Evolutionary conservation across 2,329 filamentous ascomycete genomes (phyloP), one percentile per base, ranked within the genome.

Genomic region (Nigrospora sphaerica): DNA sequence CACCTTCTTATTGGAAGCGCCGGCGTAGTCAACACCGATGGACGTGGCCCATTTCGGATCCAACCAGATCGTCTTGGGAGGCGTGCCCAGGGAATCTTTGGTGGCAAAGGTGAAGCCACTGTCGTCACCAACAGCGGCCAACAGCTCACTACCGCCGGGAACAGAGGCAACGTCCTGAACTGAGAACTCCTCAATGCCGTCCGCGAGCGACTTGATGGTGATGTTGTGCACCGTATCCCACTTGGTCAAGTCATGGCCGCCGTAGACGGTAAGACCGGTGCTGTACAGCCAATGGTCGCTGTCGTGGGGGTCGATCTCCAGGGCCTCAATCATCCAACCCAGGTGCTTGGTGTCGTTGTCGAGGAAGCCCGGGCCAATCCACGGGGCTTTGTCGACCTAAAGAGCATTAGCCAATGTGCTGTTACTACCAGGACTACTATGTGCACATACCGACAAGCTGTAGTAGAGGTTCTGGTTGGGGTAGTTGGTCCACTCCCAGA

Each of bases 251-350:
- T 80, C 74, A 44, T 72, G 71, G 2, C 77, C 73, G 11, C 75
- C 75, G 34, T 71, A 77, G 39, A 78, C 61, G 0, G 74, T 78
- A n/a, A 72, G 59, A 3, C 78, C 78, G 0, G 78, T 82, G n/a
- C 74, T 76, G 47, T 81, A 82, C 0, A 81, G 62, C 75, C 76
- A 81, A 57, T 80, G 77, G 54, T 80, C 69, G 46, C 75, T 78
- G 53, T 82, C 76, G 23, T 72, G 68, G 0, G 78, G 78, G 54
- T 81, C 68, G 42, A 82, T 81, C 18, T 74, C 74, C 9, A 81
- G 59, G 0, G 71, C 63, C 54, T 81, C 78, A 10, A 81, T 75
- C 78, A 81, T 81, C 77, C 78, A 81, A 1, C 78, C 78, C 4
- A 81, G 59, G 31, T 67, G 66, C 61, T 78, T 75, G 13, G 64